These are phyloP conservation scores for Aurantiochytrium sp. DNA, from an alignment of 108 stramenopile genomes.

Conservation along the genomic window DNA sequence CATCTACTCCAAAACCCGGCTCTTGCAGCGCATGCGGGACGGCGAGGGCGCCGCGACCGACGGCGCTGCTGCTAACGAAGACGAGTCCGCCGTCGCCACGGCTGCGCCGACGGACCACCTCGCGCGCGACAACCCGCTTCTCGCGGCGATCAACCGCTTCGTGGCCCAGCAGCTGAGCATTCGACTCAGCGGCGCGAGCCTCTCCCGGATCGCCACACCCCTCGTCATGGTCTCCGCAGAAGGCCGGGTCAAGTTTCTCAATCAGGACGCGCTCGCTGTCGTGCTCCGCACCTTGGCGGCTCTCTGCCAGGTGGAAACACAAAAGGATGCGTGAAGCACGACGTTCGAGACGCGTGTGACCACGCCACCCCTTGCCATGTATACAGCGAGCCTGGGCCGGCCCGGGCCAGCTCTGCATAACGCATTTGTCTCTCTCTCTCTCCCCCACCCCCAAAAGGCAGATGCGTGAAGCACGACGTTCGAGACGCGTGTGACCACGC, in stretches of 20 bases:
- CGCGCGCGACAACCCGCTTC: not conserved
- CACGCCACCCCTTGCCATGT: too few relatives aligned
- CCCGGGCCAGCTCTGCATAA: too few relatives aligned
- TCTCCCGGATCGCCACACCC: not conserved
- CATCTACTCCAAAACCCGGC: not conserved
- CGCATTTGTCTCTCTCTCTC: too few relatives aligned
- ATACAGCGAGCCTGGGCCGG: too few relatives aligned
- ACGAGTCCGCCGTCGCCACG: not conserved
- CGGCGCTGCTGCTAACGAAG: not conserved
- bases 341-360: too few relatives aligned
- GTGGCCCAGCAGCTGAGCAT: not conserved
- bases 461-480: too few relatives aligned
- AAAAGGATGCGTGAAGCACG: not conserved
- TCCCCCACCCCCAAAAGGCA: too few relatives aligned
- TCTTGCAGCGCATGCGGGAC: not conserved
- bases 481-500: too few relatives aligned
- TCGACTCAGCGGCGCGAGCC: not conserved
- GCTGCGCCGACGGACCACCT: not conserved
- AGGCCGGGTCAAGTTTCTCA: constrained; percentile 9
- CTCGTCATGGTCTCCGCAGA: constrained; percentile 5
- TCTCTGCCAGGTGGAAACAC: not conserved
- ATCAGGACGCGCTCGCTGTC: not conserved
- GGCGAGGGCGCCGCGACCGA: not conserved
- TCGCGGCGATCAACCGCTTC: not conserved
- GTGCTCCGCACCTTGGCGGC: not conserved